Evolutionary conservation across 1,284 basidiomycete genomes (phyloP), one percentile per base, ranked within the genome.

Genomic region (Papiliotrema nemorosa): DNA sequence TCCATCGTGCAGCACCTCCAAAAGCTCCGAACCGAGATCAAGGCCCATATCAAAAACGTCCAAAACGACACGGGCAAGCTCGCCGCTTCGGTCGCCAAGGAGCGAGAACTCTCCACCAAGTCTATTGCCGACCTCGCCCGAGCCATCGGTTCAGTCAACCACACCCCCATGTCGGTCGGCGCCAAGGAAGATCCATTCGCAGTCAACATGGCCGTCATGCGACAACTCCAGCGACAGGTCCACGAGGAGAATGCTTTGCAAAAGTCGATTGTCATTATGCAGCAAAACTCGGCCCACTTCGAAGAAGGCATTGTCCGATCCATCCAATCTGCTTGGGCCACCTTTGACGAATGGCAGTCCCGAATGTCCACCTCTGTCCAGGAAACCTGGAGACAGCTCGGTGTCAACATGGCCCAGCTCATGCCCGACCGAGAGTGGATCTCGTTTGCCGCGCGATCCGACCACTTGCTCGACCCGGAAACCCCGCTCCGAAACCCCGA

Each of bases 231-330:
- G 64, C 50, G n/a, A 24, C 75, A 79, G 75, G 91, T 97, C 42
- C 86, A 93, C 75, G 94, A 96, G 76, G 96, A 98, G 77, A 98
- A 98, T 69, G 85, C 93, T 0, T 82, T 98, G 18, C 96, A 98
- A 76, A 98, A 98, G 75, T 90, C 87, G n/a, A 88, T 97, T 69
- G 87, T 98, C 68, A 96, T 98, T 73, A 97, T 97, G 84, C 94
- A 98, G 73, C 88, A 97, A 66, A 97, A 97, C 75, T 90, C 87
- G 42, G 94, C 93, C 21, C 88, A 96, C 73, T 98, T 98, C 63
- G 94, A 97, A 75, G 89, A 92, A 67, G 94, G 93, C 55, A 89
- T 98, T 64, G 91, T 98, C 35, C 88, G 90, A 60, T 86, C 90
- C 27, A 84, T 98, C 60, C 92, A 98, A 76, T 91, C 89, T 33